A percentile compares a stretch with the other conserved stretches of the same genome.
Evolutionary conservation across 495 filamentous ascomycete genomes (phyloP).

Genomic region (Thermochaetoides thermophila): DNA sequence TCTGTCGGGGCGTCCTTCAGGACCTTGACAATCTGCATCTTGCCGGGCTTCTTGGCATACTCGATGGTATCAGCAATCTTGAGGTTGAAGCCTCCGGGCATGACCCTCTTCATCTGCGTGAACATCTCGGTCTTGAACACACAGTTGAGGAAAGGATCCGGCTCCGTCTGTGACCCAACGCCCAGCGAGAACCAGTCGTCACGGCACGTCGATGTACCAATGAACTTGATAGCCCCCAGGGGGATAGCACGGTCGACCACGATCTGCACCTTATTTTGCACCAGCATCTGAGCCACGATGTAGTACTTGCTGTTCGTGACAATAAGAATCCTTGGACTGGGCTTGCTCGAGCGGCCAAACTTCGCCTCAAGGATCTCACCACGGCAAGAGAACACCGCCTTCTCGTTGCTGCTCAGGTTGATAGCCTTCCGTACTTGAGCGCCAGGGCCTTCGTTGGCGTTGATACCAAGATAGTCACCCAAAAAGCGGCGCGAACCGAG

Average conservation of each 20-base stretch:
- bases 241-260: constrained; percentile 67
- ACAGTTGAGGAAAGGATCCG: constrained; percentile 84
- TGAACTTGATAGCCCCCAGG: constrained; percentile 71
- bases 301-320: constrained; percentile 78
- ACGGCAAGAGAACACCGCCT: constrained; percentile 75
- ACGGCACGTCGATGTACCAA: constrained; percentile 61
- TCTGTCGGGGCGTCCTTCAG: constrained; percentile 64
- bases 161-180: constrained; percentile 72
- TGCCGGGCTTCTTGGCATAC: constrained; percentile 97
- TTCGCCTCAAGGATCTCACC: constrained; percentile 81
- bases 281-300: constrained; percentile 68
- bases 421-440: constrained; percentile 63
- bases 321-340: constrained; percentile 68
- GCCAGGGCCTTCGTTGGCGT: constrained; percentile 64
- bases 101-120: constrained; percentile 63
- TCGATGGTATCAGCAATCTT: constrained; percentile 76
- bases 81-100: constrained; percentile 65
- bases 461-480: constrained; percentile 87
- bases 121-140: constrained; percentile 96
- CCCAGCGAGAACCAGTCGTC: constrained; percentile 97
- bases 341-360: constrained; percentile 89
- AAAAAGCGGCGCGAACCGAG: constrained; percentile 84
- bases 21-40: constrained; percentile 72
- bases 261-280: constrained; percentile 64
- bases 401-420: constrained; percentile 48